Evolutionary conservation across 192 early-diverging fungal genomes (phyloP), one percentile per base, ranked within the genome.

Genomic region (Chytriomyces confervae): DNA sequence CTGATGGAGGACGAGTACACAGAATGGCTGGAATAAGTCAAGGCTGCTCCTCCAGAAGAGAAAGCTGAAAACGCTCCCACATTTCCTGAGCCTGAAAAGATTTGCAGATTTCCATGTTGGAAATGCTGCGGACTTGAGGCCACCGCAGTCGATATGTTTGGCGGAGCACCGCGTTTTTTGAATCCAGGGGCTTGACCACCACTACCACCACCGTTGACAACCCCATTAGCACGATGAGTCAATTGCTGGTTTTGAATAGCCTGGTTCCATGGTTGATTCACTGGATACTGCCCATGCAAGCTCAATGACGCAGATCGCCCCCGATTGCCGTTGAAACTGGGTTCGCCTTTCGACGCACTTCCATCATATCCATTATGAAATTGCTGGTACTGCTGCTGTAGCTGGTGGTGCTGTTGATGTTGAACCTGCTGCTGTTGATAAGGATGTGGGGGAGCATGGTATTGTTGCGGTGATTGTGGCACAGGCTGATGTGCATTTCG

Each of bases 261-360:
- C 45, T 74, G 72, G 45, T 74, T 74, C 72, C 72, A 74, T n/a
- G 61, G 72, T 24, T 74, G 72, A n/a, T 62, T 62, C 44, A 74
- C 23, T 10, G 72, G 53, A 29, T 20, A 74, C 45, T 61, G 60
- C 8, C 61, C 62, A 48, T 74, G 43, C 47, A 74, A 48, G 44
- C 72, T 74, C 7, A 74, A 11, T 23, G 72, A 74, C n/a, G 47
- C 20, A 48, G 61, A 48, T 9, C 61, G 24, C 36, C 63, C 63
- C 23, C 63, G 63, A 16, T 23, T 23, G 57, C 57, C 57, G 57
- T 61, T 61, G 57, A 61, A 61, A 23, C 57, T 61, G 57, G 57
- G 23, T n/a, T 61, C 57, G 16, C 23, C 57, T 36, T 36, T 36
- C 2, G 36, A 2, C 36, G 36, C 36, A 36, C 36, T 36, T 36